Evolutionary conservation across 768 basidiomycete genomes (phyloP), one percentile per base, ranked within the genome.

Genomic region (Heimioporus sp.): DNA sequence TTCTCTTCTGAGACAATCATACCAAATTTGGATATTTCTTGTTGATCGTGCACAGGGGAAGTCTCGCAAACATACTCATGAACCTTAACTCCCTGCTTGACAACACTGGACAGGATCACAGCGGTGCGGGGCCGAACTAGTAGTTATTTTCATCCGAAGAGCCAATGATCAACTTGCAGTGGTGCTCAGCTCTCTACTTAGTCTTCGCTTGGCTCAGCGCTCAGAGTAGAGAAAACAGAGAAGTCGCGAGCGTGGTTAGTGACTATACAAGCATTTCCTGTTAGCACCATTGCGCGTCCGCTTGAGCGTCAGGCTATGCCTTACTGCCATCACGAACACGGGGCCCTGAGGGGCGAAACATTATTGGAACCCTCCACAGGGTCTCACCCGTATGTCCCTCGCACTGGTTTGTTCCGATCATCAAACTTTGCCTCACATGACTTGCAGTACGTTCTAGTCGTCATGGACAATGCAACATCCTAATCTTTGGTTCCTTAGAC

Each of bases 81-180:
- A 28, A 55, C 20, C 42, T 41, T 16, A 38, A 30, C 42, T 40
- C 12, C 16, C 43, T 49, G 21, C 55, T 53, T 55, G 39, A 30
- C 34, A 44, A 54, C 46, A 34, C 24, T 47, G 43, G 42, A 43
- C 20, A 38, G 41, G 24, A 28, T 28, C 24, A 28, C 24, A 28
- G 13, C 12, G 13, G 42, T 54, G 35, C 17, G 51, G 44, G 50
- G 42, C 24, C 38, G 30, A 24, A 19, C 48, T 12, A 20, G n/a
- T 21, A 15, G 15, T 31, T 53, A 52, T 53, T 54, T 54, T 36
- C 34, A 41, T 37, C 30, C 36, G 44, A 8, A 24, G 24, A 39
- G 24, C 24, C 24, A 28, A 28, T 28, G 24, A 7, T 28, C 24
- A 28, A 28, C 24, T 28, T 28, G 24, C 24, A 28, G 24, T 28